Conservation (phyloP, 805 yeast species). For the Pichia heedii region DNA sequence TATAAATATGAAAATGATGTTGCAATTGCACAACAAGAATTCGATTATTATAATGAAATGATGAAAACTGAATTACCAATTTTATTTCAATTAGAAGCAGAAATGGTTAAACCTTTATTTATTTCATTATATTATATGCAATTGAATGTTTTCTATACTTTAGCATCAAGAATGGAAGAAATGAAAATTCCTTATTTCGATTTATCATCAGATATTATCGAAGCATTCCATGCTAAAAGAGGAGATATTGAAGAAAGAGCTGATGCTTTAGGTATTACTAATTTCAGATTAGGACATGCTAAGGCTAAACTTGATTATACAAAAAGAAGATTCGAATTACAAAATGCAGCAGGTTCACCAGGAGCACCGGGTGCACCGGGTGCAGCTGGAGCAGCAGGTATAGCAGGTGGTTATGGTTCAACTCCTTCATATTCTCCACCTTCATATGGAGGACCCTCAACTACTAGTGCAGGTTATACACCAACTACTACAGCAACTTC, state of each 20-base stretch:
- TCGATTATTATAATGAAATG: slow-evolving; percentile 92
- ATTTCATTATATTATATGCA: slow-evolving; percentile 96
- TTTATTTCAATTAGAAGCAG: slow-evolving; percentile 80
- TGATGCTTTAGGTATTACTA: slow-evolving; percentile 83
- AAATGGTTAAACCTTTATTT: slow-evolving; percentile 87
- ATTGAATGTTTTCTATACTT: slow-evolving; percentile 88
- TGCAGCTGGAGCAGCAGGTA: slow-evolving; percentile 23
- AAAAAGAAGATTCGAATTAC: slow-evolving; percentile 57
- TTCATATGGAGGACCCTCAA: neutral
- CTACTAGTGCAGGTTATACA: neutral
- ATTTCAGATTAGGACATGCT: slow-evolving; percentile 84
- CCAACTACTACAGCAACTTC: slow-evolving; percentile 13
- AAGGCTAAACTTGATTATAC: slow-evolving; percentile 77
- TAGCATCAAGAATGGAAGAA: slow-evolving; percentile 86
- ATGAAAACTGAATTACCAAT: slow-evolving; percentile 84
- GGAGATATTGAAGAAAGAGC: slow-evolving; percentile 87
- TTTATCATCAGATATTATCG: slow-evolving; percentile 71
- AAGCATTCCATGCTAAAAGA: slow-evolving; percentile 69
- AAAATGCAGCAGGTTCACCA: slow-evolving; percentile 27
- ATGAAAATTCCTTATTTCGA: slow-evolving; percentile 96
- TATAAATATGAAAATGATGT: slow-evolving; percentile 85
- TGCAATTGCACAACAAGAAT: slow-evolving; percentile 89
- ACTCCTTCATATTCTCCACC: slow-evolving; percentile 9
- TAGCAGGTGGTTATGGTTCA: slow-evolving; percentile 25
- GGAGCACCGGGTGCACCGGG: slow-evolving; percentile 19